Evolutionary conservation across 2,329 filamentous ascomycete genomes (phyloP).

Genomic region (Cadophora sp.): DNA sequence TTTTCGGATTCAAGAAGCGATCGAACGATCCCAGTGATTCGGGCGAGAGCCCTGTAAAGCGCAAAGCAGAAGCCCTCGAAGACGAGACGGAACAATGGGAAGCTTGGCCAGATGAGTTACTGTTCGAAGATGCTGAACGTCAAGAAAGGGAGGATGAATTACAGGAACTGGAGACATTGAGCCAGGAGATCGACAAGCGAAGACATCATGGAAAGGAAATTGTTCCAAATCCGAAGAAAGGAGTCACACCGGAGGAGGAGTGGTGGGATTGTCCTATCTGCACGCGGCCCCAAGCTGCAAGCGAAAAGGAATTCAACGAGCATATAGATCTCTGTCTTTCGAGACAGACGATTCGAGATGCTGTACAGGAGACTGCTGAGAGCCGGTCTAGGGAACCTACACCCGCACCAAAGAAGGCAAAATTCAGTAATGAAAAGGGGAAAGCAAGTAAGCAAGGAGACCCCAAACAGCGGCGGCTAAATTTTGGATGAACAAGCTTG

Average conservation of each 20-base stretch:
- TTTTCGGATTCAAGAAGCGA: constrained; percentile 71
- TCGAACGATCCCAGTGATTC: constrained; percentile 28
- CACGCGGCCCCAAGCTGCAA: constrained; percentile 72
- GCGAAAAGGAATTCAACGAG: constrained; percentile 83
- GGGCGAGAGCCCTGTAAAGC: constrained; percentile 42
- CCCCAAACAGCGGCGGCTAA: constrained; percentile 33
- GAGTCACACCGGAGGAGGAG: constrained; percentile 48
- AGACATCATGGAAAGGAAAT: constrained; percentile 60
- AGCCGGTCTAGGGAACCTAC: constrained; percentile 26
- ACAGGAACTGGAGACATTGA: constrained; percentile 65
- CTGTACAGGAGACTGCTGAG: constrained; percentile 61
- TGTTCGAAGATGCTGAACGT: constrained; percentile 64
- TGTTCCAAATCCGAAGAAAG: constrained; percentile 51
- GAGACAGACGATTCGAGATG: constrained; percentile 82
- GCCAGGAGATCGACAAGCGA: constrained; percentile 53
- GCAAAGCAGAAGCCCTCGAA: constrained; percentile 48
- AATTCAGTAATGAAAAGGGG: constrained; percentile 24
- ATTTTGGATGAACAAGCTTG: constrained; percentile 31
- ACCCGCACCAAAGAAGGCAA: constrained; percentile 31
- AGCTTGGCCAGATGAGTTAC: constrained; percentile 69
- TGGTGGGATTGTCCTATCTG: constrained; percentile 93
- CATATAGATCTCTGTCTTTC: constrained; percentile 95
- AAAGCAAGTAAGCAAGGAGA: constrained; percentile 24
- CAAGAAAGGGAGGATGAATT: constrained; percentile 67
- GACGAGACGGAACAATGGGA: constrained; percentile 65